Evolutionary conservation across 1,284 basidiomycete genomes (phyloP).

Genomic region (Phlebopus sp.): DNA sequence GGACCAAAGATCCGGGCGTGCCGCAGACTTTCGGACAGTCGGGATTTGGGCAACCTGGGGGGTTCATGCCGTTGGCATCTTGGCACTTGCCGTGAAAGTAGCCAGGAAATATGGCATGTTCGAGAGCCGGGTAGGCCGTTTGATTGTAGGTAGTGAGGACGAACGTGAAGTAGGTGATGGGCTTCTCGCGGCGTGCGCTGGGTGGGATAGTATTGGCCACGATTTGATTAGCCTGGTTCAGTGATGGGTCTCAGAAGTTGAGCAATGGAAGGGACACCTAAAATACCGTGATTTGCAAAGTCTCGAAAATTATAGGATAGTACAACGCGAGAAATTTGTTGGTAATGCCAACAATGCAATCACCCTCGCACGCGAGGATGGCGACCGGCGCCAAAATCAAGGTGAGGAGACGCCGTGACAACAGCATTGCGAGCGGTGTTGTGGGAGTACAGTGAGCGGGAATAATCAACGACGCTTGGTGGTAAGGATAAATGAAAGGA

Average conservation of each 20-base stretch:
- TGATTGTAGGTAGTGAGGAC: constrained; percentile 45
- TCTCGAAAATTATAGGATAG: constrained; percentile 13
- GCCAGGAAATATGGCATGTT: constrained; percentile 55
- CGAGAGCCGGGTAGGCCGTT: constrained; percentile 42
- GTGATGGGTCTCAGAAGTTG: neutral
- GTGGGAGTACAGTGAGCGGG: neutral
- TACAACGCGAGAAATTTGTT: constrained; percentile 54
- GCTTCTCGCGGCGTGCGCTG: constrained; percentile 30
- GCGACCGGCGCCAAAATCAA: constrained; percentile 28
- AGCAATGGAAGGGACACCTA: constrained; percentile 3
- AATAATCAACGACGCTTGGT: constrained; percentile 5
- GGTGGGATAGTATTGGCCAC: constrained; percentile 33
- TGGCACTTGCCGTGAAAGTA: constrained; percentile 78
- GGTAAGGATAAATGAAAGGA: neutral
- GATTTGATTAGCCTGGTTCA: constrained; percentile 38
- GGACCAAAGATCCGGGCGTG: constrained; percentile 73
- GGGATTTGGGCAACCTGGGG: constrained; percentile 71
- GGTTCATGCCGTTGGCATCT: constrained; percentile 48
- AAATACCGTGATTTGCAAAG: constrained; percentile 22
- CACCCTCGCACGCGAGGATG: constrained; percentile 63
- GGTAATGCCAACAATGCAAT: constrained; percentile 60
- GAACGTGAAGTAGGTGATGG: constrained; percentile 43
- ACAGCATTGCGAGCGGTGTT: constrained; percentile 18
- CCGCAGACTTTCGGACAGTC: constrained; percentile 74
- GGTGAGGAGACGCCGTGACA: constrained; percentile 18